Evolutionary conservation across 257 asterid genomes (phyloP).

Genomic region (Solanum verrucosum): DNA sequence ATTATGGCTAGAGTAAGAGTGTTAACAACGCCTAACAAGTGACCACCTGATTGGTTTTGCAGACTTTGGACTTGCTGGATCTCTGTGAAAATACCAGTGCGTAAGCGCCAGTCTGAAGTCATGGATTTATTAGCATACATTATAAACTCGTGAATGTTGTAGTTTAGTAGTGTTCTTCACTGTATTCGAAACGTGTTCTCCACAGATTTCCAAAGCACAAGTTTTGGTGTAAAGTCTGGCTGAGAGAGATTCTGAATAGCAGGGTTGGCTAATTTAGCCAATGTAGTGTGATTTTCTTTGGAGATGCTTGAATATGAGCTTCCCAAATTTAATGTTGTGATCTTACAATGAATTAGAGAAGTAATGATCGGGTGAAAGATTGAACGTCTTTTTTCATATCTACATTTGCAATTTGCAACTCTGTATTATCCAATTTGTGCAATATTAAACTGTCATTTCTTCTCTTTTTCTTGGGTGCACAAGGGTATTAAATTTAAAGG

Average conservation of each 20-base stretch:
- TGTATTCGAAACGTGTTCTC: slow-evolving; percentile 10
- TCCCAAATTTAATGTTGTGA: background rate
- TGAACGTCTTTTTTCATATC: background rate
- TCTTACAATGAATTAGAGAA: background rate
- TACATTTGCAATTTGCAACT: background rate
- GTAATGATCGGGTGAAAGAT: background rate
- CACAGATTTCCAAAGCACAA: slow-evolving; percentile 57
- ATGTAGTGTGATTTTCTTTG: background rate
- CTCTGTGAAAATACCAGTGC: slow-evolving; percentile 63
- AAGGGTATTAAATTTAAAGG: background rate
- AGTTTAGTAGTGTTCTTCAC: slow-evolving; percentile 24
- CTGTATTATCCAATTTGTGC: background rate
- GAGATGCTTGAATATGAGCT: background rate
- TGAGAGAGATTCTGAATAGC: background rate
- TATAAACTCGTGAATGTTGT: slow-evolving; percentile 8
- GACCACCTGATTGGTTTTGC: slow-evolving; percentile 6
- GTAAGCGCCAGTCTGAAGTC: slow-evolving; percentile 11
- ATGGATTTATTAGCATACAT: slow-evolving; percentile 1
- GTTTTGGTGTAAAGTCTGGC: slow-evolving; percentile 49
- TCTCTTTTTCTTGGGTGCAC: background rate
- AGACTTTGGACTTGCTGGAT: slow-evolving; percentile 89
- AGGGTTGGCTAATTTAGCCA: background rate
- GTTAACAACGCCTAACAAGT: background rate
- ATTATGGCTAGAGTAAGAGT: background rate
- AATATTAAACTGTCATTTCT: background rate